Evolutionary conservation across 176 grass and related monocot genomes (phyloP).

Genomic region (Lolium rigidum): DNA sequence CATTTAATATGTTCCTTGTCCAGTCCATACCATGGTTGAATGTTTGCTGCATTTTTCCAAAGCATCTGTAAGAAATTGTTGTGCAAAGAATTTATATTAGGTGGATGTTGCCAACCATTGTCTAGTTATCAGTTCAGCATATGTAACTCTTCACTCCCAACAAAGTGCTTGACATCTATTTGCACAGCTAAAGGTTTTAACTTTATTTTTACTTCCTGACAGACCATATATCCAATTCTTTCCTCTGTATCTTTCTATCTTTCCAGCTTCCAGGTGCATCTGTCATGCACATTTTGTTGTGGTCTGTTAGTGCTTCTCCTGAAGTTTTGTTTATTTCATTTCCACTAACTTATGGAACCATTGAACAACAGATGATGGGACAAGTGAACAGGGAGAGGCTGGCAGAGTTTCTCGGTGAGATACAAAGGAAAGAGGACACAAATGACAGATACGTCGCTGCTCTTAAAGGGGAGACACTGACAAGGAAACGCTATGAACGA

Average conservation of each 20-base stretch:
- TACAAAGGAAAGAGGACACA: conserved; percentile 34
- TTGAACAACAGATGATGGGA: conserved; percentile 54
- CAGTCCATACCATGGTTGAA: not conserved
- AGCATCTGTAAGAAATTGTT: conserved; percentile 1
- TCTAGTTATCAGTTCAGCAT: not conserved
- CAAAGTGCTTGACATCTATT: conserved; percentile 5
- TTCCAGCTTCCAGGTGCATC: not conserved
- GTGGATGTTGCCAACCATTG: not conserved
- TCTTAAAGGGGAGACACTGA: conserved; percentile 82
- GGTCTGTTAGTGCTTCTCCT: not conserved
- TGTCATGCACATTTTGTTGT: not conserved
- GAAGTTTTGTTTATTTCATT: not conserved
- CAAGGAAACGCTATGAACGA: conserved; percentile 78
- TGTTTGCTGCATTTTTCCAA: conserved; percentile 19
- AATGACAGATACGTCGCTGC: conserved; percentile 55
- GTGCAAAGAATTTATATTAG: not conserved
- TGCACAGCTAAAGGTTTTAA: not conserved
- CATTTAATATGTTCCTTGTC: not conserved
- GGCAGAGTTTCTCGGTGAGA: conserved; percentile 57
- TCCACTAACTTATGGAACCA: conserved; percentile 17
- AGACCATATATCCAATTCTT: not conserved
- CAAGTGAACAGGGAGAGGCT: conserved; percentile 87
- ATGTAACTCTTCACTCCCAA: not conserved
- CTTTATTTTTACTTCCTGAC: not conserved
- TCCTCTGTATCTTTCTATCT: not conserved